A percentile compares a stretch with the other conserved stretches of the same genome.
Evolutionary conservation across 352 stramenopile genomes (phyloP).

Genomic region (Globisporangium spiculum): DNA sequence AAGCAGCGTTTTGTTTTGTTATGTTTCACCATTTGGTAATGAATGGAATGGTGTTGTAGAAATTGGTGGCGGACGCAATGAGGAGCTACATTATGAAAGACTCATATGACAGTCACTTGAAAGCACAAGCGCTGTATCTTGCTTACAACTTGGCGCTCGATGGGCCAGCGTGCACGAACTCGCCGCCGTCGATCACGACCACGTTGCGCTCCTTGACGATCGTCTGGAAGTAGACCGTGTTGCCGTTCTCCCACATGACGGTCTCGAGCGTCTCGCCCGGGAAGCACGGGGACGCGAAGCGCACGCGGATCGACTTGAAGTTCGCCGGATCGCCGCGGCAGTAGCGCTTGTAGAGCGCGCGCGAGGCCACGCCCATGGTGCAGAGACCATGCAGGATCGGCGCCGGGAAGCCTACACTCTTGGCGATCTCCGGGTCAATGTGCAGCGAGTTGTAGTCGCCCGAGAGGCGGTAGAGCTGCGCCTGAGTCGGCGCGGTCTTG

Average conservation of each 20-base stretch:
- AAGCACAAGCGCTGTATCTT: neutral
- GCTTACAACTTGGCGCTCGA: constrained; percentile 12
- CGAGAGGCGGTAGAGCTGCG: constrained; percentile 92
- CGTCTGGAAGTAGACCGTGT: constrained; percentile 69
- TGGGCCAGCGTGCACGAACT: constrained; percentile 53
- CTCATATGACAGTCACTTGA: neutral
- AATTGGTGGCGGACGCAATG: neutral
- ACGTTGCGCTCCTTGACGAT: constrained; percentile 72
- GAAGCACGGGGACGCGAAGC: constrained; percentile 85
- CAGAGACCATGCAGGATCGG: constrained; percentile 94
- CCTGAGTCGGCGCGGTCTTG: constrained; percentile 67
- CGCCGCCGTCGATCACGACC: constrained; percentile 74
- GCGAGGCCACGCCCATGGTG: constrained; percentile 86
- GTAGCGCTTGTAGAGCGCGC: constrained; percentile 78
- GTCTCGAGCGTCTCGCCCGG: constrained; percentile 88
- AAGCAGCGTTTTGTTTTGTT: constrained; percentile 1
- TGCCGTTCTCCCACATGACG: constrained; percentile 67
- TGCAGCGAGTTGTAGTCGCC: constrained; percentile 96
- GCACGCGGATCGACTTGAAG: constrained; percentile 87
- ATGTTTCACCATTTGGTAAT: neutral
- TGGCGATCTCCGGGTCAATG: constrained; percentile 84
- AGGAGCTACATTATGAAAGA: neutral
- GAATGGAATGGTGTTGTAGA: neutral
- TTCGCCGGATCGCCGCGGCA: constrained; percentile 57
- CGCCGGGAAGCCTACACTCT: constrained; percentile 70